Base-by-base conservation (phyloP, 2,329 filamentous ascomycete genomes). In the Cordyceps fumosorosea region DNA sequence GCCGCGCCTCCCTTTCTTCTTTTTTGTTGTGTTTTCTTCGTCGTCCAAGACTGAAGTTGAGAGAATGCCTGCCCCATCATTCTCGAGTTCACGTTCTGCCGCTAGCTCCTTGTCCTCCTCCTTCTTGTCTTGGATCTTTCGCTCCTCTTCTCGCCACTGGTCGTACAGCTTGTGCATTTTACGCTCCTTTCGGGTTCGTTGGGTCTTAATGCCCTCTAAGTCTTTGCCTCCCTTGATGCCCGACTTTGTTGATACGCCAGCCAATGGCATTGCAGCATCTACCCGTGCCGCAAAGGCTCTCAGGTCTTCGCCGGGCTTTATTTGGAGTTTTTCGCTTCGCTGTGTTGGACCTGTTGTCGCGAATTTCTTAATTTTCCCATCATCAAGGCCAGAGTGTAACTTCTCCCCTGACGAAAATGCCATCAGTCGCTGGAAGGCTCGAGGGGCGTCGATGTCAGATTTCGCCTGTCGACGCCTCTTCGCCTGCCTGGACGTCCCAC, bases 391-490 rank as follows among this genome's bases (percentile, higher is more conserved):
- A 11, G 81, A 84, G 5, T 81, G 81, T 11, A 81, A 74, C 64
- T 80, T 83, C 70, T 85, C 87, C n/a, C 84, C 74, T 18, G 79
- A 75, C 47, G 88, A 84, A 66, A 87, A 84, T 40, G 89, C 86
- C 89, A 98, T 95, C 65, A 98, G 77, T 14, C 92, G 87, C 65
- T 85, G 85, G 75, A 99, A 99, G 1, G 89, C 91, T 67, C 91
- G 89, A 0, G 95, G 95, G 1, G 90, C 93, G 76, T 98, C 95
- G 72, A 96, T 87, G 45, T 83, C 79, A 34, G 73, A 74, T 56
- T 63, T 87, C 63, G 76, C 76, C 77, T 81, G 81, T 56, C 69
- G 65, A 62, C 71, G 65, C 71, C 74, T 80, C 69, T 77, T 84
- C 64, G 66, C 52, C 66, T 64, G 34, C 60, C 66, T 65, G 7